Evolutionary conservation across 176 grass and related monocot species (phyloP), one percentile per base, ranked within the genome.

Genomic region (Ensete ventricosum): DNA sequence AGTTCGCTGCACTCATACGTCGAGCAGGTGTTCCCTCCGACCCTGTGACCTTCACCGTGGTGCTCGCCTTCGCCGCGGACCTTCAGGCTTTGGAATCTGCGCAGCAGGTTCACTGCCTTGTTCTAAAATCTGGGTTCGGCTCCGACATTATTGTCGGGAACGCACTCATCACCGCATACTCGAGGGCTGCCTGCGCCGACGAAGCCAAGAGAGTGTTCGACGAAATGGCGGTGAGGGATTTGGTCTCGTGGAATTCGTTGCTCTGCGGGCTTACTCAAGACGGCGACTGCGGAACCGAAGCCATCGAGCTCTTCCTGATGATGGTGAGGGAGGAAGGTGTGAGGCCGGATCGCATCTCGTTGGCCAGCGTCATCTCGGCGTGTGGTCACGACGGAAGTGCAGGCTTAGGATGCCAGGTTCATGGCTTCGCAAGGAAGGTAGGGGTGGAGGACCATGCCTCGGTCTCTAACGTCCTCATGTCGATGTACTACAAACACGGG

Each of bases 231-330:
- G 8, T 75, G 6, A 50, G 77, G 77, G 90, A 93, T 83, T 53
- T 74, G 16, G 85, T 93, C 19, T 91, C 94, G 69, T 97, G 90
- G 88, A 97, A 97, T 80, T 88, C 90, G 10, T 67, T 97, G 69
- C 65, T 93, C 34, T 83, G 83, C 71, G 93, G 90, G 0, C 81
- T 93, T 29, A 52, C 81, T 17, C 89, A 97, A 58, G 83, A 88
- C 64, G 83, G 85, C 14, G 74, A 83, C 76, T 77, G 81, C 50
- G 73, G 72, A 0, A 77, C n/a, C 1, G 83, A 90, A 84, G 90
- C 87, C 53, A 54, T 88, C 21, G 1, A 24, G 16, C 24, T 87
- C 8, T 97, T 97, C 79, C 66, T 88, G 8, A 9, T 52, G 82
- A 83, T 97, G 93, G 71, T 90, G 1, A 88, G 23, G 59, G 83